These are phyloP conservation scores for Apiospora malaysiana DNA, from an alignment of 2,329 filamentous ascomycete species.

Conservation along the genomic window DNA sequence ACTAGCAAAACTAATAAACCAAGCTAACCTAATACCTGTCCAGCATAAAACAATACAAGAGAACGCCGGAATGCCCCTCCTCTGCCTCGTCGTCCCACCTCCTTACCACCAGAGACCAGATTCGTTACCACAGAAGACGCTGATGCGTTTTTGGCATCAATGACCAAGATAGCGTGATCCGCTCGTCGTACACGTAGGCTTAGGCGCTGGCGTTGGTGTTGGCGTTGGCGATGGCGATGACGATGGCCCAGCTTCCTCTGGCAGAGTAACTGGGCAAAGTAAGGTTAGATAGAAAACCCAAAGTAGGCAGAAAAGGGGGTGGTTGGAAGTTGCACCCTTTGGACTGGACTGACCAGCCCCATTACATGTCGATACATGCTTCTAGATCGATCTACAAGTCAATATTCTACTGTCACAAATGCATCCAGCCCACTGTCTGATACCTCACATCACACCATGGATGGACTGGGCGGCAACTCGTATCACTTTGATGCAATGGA, in stretches of 20 bases:
- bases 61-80: too few species aligned
- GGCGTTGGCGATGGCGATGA: too few species aligned
- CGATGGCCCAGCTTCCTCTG: not conserved
- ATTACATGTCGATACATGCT: not conserved
- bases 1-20: not conserved
- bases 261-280: not conserved
- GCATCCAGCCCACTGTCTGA: not conserved
- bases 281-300: too few species aligned
- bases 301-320: constrained; percentile 3
- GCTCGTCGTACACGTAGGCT: constrained; percentile 1
- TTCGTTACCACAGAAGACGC: not conserved
- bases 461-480: not conserved
- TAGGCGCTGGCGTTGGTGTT: not conserved
- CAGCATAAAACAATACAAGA: not conserved
- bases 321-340: constrained; percentile 6
- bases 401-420: not conserved
- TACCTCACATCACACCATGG: not conserved
- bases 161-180: not conserved
- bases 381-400: constrained; percentile 3
- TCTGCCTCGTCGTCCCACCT: constrained; percentile 16
- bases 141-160: not conserved
- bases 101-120: not conserved
- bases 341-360: constrained; percentile 2
- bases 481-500: not conserved
- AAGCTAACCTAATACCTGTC: constrained; percentile 2